These are phyloP conservation scores for Cerioporus squamosus DNA, from an alignment of 1,284 basidiomycete species.

Conservation along the genomic window DNA sequence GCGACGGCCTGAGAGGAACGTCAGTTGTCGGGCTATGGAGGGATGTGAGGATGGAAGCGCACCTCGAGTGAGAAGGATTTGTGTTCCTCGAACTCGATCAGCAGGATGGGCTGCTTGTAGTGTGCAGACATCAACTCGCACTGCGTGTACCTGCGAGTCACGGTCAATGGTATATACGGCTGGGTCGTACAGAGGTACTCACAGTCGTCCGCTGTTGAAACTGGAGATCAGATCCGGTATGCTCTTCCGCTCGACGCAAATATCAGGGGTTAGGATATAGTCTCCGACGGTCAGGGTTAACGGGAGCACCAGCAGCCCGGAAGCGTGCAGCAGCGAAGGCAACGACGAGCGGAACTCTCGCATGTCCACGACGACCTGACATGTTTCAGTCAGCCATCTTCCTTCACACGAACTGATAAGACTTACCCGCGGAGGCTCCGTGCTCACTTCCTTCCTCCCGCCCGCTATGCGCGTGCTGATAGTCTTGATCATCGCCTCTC, in stretches of 20 bases:
- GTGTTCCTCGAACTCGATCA: constrained; percentile 99
- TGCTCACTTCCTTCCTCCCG: constrained; percentile 72
- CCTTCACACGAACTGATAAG: neutral
- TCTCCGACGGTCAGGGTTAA: constrained; percentile 95
- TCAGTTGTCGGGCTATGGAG: neutral
- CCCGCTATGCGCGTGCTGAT: constrained; percentile 91
- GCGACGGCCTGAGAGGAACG: constrained; percentile 50
- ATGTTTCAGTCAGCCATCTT: neutral
- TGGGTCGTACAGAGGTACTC: too few species aligned
- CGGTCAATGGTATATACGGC: too few species aligned
- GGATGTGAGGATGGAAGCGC: constrained; percentile 21
- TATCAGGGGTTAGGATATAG: constrained; percentile 94
- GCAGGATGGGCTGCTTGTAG: constrained; percentile 91
- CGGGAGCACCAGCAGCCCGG: constrained; percentile 83
- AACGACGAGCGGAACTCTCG: constrained; percentile 95
- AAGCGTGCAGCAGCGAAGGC: constrained; percentile 89
- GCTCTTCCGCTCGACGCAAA: constrained; percentile 96
- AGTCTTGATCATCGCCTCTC: constrained; percentile 77
- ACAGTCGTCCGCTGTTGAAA: constrained; percentile 94
- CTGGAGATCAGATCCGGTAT: constrained; percentile 89
- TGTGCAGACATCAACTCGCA: constrained; percentile 97
- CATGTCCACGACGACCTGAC: constrained; percentile 93
- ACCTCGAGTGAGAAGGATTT: constrained; percentile 93
- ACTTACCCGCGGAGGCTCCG: constrained; percentile 72
- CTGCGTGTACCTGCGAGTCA: constrained; percentile 84